These are phyloP conservation scores for Phytopythium kandeliae DNA, from an alignment of 352 stramenopile genomes.

Conservation along the genomic window DNA sequence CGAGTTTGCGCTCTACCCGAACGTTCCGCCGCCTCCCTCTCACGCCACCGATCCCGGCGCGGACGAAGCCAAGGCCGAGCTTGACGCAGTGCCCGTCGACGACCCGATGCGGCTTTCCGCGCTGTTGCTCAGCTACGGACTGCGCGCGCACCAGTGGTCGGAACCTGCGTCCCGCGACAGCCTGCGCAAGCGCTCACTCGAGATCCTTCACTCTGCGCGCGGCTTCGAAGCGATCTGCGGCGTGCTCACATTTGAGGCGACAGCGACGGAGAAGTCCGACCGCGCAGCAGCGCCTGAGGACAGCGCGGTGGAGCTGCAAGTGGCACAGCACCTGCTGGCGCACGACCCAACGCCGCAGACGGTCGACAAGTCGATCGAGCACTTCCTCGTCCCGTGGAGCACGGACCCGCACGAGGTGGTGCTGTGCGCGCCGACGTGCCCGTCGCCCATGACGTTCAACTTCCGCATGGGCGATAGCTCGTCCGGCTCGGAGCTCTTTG, in stretches of 20 bases:
- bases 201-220: slow-evolving; percentile 52
- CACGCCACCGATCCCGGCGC: slow-evolving; percentile 6
- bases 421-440: slow-evolving; percentile 34
- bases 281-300: slow-evolving; percentile 3
- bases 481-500: slow-evolving; percentile 65
- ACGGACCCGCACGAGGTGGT: slow-evolving; percentile 36
- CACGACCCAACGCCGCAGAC: slow-evolving; percentile 37
- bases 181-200: slow-evolving; percentile 51
- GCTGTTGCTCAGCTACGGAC: slow-evolving; percentile 70
- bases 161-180: slow-evolving; percentile 31
- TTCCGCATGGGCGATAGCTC: slow-evolving; percentile 76
- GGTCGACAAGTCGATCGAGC: slow-evolving; percentile 65
- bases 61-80: slow-evolving; percentile 26
- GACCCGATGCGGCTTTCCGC: slow-evolving; percentile 63
- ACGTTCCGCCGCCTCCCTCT: slow-evolving; percentile 15
- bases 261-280: slow-evolving; percentile 9
- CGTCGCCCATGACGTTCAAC: slow-evolving; percentile 60
- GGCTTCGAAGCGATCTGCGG: slow-evolving; percentile 74
- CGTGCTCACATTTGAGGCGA: slow-evolving; percentile 74
- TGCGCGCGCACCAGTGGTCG: slow-evolving; percentile 79
- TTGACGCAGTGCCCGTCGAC: slow-evolving; percentile 48
- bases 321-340: slow-evolving; percentile 46
- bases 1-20: slow-evolving; percentile 79
- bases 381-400: slow-evolving; percentile 66
- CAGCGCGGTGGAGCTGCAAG: slow-evolving; percentile 33